Evolutionary conservation across 805 yeast species (phyloP).

Genomic region (Kurtzmaniella fragi): DNA sequence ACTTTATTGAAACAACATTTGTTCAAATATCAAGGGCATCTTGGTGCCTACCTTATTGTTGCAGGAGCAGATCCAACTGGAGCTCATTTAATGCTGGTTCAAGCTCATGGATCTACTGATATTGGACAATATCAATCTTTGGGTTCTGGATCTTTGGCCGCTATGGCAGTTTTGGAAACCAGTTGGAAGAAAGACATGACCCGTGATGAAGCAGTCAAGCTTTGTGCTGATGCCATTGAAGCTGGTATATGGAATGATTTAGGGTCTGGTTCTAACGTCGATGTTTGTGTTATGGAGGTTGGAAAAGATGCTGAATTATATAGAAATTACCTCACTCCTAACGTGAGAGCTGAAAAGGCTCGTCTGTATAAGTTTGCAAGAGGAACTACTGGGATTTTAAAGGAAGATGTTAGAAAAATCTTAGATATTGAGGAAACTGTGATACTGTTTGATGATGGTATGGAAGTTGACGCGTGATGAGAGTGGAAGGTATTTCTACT

Average conservation of each 20-base stretch:
- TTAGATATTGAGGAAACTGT: constrained; percentile 68
- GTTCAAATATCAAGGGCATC: constrained; percentile 94
- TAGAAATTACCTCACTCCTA: constrained; percentile 89
- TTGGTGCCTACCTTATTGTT: constrained; percentile 96
- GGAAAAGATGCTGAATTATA: constrained; percentile 82
- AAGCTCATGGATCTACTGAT: constrained; percentile 98
- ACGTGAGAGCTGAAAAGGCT: constrained; percentile 77
- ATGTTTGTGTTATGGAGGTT: constrained; percentile 91
- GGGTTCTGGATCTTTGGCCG: constrained; percentile 97
- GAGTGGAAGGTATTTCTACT: too few relatives aligned
- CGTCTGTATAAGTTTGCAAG: constrained; percentile 79
- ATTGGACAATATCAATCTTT: constrained; percentile 88
- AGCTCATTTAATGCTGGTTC: constrained; percentile 85
- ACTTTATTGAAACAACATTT: constrained; percentile 93
- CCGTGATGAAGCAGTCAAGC: constrained; percentile 84
- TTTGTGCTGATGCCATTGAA: constrained; percentile 90
- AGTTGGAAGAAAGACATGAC: constrained; percentile 76
- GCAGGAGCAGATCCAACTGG: constrained; percentile 98
- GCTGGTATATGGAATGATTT: constrained; percentile 99
- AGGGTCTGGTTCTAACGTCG: constrained; percentile 98
- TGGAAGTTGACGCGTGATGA: constrained; percentile 38
- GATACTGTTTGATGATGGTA: constrained; percentile 35
- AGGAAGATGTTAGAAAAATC: constrained; percentile 58
- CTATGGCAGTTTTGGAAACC: constrained; percentile 94
- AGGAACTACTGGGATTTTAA: constrained; percentile 90